A percentile compares a stretch with the other conserved stretches of the same genome.
Conservation (phyloP, 768 basidiomycete species). For the Termitomyces sp. region DNA sequence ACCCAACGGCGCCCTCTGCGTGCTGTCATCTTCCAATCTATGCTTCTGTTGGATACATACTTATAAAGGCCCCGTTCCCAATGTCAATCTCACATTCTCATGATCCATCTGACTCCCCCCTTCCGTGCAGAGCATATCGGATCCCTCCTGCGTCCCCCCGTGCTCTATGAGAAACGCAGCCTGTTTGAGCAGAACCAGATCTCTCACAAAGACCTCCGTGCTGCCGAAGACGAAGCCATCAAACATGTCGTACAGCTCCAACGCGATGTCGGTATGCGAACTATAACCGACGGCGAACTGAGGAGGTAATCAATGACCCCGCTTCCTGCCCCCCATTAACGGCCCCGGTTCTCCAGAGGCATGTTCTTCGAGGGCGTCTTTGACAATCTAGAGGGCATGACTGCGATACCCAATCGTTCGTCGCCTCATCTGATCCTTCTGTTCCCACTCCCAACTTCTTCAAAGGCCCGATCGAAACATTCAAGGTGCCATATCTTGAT, state of each 20-base stretch:
- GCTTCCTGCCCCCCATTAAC: not conserved
- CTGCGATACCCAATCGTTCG: conserved; percentile 41
- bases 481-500: conserved; percentile 35
- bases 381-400: conserved; percentile 62
- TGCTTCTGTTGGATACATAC: not conserved
- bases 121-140: conserved; percentile 56
- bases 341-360: conserved; percentile 26
- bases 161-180: conserved; percentile 42
- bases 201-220: conserved; percentile 35
- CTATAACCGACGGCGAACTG: conserved; percentile 61
- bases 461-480: conserved; percentile 38
- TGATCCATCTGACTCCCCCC: conserved; percentile 30
- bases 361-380: conserved; percentile 65
- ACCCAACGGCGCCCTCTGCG: conserved; percentile 14
- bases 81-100: conserved; percentile 4
- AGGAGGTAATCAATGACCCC: conserved; percentile 21
- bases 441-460: conserved; percentile 3
- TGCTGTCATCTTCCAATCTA: no score
- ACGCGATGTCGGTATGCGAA: conserved; percentile 46
- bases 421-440: not conserved
- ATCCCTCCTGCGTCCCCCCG: conserved; percentile 48
- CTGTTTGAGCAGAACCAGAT: conserved; percentile 36
- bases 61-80: conserved; percentile 1
- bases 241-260: conserved; percentile 47
- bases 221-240: conserved; percentile 49